Conservation (phyloP, 345 rosid species). For the Microcos paniculata region DNA sequence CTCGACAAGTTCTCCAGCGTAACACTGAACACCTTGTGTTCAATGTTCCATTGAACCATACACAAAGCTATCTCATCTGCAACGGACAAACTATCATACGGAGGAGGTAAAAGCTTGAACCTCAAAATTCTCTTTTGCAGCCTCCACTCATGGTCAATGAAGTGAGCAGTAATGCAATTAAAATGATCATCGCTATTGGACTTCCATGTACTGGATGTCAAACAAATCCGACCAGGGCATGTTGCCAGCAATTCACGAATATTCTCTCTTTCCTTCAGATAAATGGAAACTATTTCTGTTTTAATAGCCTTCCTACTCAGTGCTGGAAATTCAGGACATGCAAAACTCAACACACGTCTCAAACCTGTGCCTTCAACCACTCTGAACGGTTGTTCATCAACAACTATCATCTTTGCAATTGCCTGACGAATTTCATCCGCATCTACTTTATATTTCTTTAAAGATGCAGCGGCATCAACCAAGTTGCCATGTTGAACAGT, state of each 20-base stretch:
- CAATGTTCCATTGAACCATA: slow-evolving; percentile 29
- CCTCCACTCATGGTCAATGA: slow-evolving; percentile 33
- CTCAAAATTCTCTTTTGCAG: slow-evolving; percentile 30
- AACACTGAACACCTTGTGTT: slow-evolving; percentile 29
- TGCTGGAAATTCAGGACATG: slow-evolving; percentile 26
- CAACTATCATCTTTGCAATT: slow-evolving; percentile 26
- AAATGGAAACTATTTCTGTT: slow-evolving; percentile 25
- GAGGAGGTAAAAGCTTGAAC: slow-evolving; percentile 28
- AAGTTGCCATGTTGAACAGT: slow-evolving; percentile 19
- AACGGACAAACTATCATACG: slow-evolving; percentile 22
- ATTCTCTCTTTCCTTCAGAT: slow-evolving; percentile 21
- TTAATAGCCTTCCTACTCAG: slow-evolving; percentile 14
- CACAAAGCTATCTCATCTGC: slow-evolving; percentile 29
- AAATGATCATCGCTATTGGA: slow-evolving; percentile 19
- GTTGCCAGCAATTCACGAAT: slow-evolving; percentile 26
- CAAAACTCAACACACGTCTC: slow-evolving; percentile 25
- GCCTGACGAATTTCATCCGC: slow-evolving; percentile 20
- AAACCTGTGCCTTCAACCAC: slow-evolving; percentile 28
- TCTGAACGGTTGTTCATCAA: slow-evolving; percentile 22
- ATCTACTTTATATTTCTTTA: slow-evolving; percentile 18
- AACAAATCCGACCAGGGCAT: slow-evolving; percentile 35
- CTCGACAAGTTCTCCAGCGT: slow-evolving; percentile 16
- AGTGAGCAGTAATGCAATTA: slow-evolving; percentile 25
- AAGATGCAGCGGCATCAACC: slow-evolving; percentile 16
- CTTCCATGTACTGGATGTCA: slow-evolving; percentile 29